phyloP scores from a whole-genome alignment of 306 rosid species.

The Vigna unguiculata region DNA sequence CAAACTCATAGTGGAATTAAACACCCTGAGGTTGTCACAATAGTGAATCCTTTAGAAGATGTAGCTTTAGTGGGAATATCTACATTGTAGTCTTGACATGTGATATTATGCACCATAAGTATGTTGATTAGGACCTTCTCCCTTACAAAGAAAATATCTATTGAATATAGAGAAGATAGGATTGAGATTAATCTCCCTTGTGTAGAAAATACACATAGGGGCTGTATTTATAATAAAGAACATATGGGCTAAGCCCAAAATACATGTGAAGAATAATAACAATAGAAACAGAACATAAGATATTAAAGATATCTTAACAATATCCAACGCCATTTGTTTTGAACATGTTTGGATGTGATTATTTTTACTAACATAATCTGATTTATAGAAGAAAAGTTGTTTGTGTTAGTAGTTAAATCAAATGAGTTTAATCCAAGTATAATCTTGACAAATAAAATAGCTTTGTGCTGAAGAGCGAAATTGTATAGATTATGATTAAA shows the following conservation, averaged over 20 bases:
- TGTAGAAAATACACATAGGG: no score
- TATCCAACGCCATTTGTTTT: not conserved
- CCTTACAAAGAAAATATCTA: not conserved
- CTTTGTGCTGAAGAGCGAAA: not conserved
- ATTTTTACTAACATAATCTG: not conserved
- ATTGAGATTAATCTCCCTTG: no score
- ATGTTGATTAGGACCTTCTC: conserved; percentile 1
- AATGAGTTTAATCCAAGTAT: not conserved
- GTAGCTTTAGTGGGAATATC: not conserved
- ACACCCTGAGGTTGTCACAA: not conserved
- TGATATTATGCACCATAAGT: not conserved
- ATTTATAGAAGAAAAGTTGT: no score
- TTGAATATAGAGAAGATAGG: no score
- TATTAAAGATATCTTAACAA: no score
- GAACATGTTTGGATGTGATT: not conserved
- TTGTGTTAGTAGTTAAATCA: not conserved
- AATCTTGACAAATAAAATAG: not conserved
- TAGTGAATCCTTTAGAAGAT: not conserved
- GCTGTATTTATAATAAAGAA: no score
- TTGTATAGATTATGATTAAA: not conserved
- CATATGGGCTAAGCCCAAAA: no score
- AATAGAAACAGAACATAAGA: no score
- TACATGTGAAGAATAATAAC: no score
- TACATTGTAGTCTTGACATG: not conserved
- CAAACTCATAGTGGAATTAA: not conserved